Conservation (phyloP, 495 filamentous ascomycete genomes). For the Rostrohypoxylon terebratum region DNA sequence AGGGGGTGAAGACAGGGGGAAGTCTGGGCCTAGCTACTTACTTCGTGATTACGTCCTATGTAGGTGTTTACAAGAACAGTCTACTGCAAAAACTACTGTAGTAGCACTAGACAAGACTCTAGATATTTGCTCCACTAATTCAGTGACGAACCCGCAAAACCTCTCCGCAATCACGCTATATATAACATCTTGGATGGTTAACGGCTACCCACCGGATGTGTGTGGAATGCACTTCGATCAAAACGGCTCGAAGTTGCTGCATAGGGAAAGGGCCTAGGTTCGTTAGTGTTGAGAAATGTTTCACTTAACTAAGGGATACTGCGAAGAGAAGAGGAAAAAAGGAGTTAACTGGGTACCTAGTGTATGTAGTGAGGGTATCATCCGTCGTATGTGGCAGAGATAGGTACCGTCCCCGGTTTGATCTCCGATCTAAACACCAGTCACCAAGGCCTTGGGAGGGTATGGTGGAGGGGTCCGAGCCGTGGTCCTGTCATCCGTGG, state of each 20-base stretch:
- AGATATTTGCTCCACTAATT: slow-evolving; percentile 34
- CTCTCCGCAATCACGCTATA: slow-evolving; percentile 38
- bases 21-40: slow-evolving; percentile 27
- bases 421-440: slow-evolving; percentile 40
- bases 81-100: slow-evolving; percentile 31
- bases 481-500: slow-evolving; percentile 16
- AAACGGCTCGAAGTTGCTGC: slow-evolving; percentile 29
- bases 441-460: slow-evolving; percentile 42
- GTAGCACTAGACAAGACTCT: slow-evolving; percentile 33
- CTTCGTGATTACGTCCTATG: slow-evolving; percentile 26
- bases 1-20: slow-evolving; percentile 5
- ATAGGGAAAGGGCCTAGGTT: slow-evolving; percentile 17
- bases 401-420: slow-evolving; percentile 10
- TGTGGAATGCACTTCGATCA: slow-evolving; percentile 41
- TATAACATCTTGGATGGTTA: slow-evolving; percentile 13
- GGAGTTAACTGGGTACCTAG: too few relatives aligned
- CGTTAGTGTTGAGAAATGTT: slow-evolving; percentile 18
- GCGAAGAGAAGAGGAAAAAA: not conserved
- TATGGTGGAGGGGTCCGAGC: slow-evolving; percentile 18
- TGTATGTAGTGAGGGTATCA: not conserved
- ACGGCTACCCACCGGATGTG: slow-evolving; percentile 23
- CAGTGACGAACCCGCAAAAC: slow-evolving; percentile 17
- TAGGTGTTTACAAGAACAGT: slow-evolving; percentile 37
- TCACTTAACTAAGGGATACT: not conserved
- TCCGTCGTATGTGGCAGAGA: slow-evolving; percentile 13